Conservation (phyloP, 352 stramenopile species). For the Phytopythium chamaehyphon region DNA sequence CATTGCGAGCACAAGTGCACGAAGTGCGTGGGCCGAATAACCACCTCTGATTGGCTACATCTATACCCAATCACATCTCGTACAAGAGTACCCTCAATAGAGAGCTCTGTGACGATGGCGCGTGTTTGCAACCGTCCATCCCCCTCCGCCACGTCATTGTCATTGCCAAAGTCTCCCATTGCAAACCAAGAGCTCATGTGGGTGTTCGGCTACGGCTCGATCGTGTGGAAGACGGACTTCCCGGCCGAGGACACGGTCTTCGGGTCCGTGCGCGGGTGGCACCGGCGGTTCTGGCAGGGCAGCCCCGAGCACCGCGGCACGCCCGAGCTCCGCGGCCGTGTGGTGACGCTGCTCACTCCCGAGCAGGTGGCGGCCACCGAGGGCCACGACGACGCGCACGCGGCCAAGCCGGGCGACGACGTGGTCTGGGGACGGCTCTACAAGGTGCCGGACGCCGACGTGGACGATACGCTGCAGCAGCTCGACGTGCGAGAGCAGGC, state of each 20-base stretch:
- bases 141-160: background rate
- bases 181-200: slow-evolving; percentile 29
- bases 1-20: too few relatives aligned
- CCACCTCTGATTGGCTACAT: too few relatives aligned
- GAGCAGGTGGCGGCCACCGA: slow-evolving; percentile 34
- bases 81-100: too few relatives aligned
- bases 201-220: slow-evolving; percentile 52
- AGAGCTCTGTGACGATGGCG: too few relatives aligned
- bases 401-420: slow-evolving; percentile 28
- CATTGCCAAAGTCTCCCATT: background rate
- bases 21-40: too few relatives aligned
- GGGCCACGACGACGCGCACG: slow-evolving; percentile 38
- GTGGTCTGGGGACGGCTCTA: slow-evolving; percentile 67
- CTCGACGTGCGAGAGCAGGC: slow-evolving; percentile 69
- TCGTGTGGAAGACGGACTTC: slow-evolving; percentile 48
- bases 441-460: slow-evolving; percentile 50
- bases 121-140: too few relatives aligned
- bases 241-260: slow-evolving; percentile 33
- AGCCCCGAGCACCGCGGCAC: slow-evolving; percentile 66
- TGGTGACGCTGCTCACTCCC: slow-evolving; percentile 60
- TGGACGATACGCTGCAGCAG: slow-evolving; percentile 46
- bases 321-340: slow-evolving; percentile 39
- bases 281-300: slow-evolving; percentile 75
- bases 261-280: slow-evolving; percentile 55
- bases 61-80: too few relatives aligned